These are phyloP conservation scores for Astragalus glycyphyllos DNA, from an alignment of 306 rosid genomes.

Conservation along the genomic window DNA sequence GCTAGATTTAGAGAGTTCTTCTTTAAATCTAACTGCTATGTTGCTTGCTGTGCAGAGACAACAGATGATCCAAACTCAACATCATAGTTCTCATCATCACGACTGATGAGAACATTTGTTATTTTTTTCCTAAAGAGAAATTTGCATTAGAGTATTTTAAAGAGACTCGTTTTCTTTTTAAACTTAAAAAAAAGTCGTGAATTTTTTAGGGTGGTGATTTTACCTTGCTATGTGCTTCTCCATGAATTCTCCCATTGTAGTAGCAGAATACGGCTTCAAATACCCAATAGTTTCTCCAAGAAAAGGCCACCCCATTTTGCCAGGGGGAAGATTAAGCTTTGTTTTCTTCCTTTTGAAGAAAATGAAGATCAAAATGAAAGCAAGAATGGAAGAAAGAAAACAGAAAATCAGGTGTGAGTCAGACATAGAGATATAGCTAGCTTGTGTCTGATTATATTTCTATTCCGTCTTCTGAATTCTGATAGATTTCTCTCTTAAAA, in stretches of 20 bases:
- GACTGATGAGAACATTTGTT: no score
- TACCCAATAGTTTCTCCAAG: slow-evolving; percentile 83
- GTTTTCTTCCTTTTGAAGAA: slow-evolving; percentile 58
- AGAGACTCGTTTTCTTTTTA: no score
- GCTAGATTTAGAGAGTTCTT: no score
- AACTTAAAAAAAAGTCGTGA: no score
- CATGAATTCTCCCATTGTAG: slow-evolving; percentile 79
- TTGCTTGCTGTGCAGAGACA: no score
- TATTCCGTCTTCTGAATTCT: slow-evolving; percentile 8
- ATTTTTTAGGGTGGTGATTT: not conserved
- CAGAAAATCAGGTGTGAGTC: slow-evolving; percentile 56
- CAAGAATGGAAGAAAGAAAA: slow-evolving; percentile 64
- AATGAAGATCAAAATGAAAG: slow-evolving; percentile 59
- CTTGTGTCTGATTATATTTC: slow-evolving; percentile 34
- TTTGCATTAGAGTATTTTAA: no score
- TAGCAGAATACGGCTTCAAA: slow-evolving; percentile 76
- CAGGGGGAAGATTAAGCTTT: slow-evolving; percentile 79
- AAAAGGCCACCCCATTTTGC: slow-evolving; percentile 93
- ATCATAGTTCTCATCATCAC: no score
- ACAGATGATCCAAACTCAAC: no score
- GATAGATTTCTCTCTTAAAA: not conserved
- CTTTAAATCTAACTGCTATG: no score
- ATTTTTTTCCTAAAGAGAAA: no score
- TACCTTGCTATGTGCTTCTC: slow-evolving; percentile 82
- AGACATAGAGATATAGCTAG: slow-evolving; percentile 61